Percentiles rank a stretch among this genome's conserved stretches.
Conservation (phyloP, 805 yeast genomes). For the Hermanozyma aechmeae region DNA sequence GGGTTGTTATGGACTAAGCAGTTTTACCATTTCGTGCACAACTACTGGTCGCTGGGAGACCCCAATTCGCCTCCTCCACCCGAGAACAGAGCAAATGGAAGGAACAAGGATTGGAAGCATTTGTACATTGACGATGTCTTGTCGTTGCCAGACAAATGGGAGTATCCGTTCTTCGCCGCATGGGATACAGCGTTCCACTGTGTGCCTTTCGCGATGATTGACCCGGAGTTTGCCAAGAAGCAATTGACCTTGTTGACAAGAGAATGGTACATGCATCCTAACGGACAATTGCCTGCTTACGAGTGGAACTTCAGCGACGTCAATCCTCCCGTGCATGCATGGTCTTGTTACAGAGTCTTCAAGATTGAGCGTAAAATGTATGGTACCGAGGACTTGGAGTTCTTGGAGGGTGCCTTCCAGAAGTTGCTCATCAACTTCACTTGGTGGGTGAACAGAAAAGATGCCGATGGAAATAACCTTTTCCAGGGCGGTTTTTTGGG, state of each 20-base stretch:
- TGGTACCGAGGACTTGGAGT: conserved; percentile 71
- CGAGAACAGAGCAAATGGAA: conserved; percentile 70
- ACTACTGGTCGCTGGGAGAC: conserved; percentile 84
- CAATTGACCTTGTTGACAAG: conserved; percentile 80
- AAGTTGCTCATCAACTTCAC: conserved; percentile 82
- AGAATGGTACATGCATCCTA: conserved; percentile 97
- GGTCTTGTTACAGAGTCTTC: conserved; percentile 84
- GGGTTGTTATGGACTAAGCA: conserved; percentile 93
- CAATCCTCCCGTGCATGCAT: conserved; percentile 96
- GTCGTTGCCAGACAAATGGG: conserved; percentile 93
- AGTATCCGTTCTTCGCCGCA: conserved; percentile 91
- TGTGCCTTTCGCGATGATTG: conserved; percentile 86
- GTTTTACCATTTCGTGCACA: conserved; percentile 77
- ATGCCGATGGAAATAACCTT: conserved; percentile 74
- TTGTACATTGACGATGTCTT: conserved; percentile 79
- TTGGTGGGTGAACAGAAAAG: conserved; percentile 97
- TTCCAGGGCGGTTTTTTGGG: conserved; percentile 95
- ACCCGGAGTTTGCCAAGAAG: conserved; percentile 83
- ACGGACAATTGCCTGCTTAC: conserved; percentile 95
- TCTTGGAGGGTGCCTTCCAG: conserved; percentile 88
- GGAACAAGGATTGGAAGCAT: conserved; percentile 86
- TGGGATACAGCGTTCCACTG: conserved; percentile 98
- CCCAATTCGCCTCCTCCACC: conserved; percentile 69
- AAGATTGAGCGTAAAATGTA: conserved; percentile 81
- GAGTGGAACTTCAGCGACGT: conserved; percentile 95